These are phyloP conservation scores for Aspergillus taichungensis DNA, from an alignment of 495 filamentous ascomycete genomes.

Conservation along the genomic window DNA sequence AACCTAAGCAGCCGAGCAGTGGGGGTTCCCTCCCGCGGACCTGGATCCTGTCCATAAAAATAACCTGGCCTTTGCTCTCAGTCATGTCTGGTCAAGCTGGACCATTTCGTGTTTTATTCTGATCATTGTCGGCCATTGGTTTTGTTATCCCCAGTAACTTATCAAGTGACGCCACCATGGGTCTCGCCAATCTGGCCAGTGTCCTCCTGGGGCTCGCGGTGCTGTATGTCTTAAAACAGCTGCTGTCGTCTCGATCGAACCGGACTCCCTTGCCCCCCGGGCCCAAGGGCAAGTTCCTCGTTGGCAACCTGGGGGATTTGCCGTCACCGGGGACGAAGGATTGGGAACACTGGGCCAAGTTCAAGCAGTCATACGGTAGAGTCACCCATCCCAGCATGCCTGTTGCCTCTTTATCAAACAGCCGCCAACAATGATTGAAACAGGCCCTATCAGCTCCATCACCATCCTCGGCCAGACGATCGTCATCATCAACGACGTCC, in stretches of 20 bases:
- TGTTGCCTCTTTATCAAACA: not conserved
- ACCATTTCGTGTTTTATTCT: no score
- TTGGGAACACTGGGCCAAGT: constrained; percentile 36
- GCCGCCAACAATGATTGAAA: not conserved
- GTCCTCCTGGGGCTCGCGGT: not conserved
- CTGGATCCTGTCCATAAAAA: no score
- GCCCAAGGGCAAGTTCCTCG: constrained; percentile 29
- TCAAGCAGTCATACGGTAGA: constrained; percentile 37
- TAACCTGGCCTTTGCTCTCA: no score
- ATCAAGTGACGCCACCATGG: not conserved
- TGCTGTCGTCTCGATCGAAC: not conserved
- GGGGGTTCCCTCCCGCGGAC: no score
- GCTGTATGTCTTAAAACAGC: not conserved
- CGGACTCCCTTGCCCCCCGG: constrained; percentile 31
- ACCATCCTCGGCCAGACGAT: constrained; percentile 39
- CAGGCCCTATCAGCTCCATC: constrained; percentile 45
- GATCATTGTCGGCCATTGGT: no score
- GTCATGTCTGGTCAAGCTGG: no score
- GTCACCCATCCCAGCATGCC: not conserved
- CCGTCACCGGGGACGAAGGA: constrained; percentile 30
- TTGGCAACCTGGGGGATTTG: constrained; percentile 40
- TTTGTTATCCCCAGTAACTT: not conserved
- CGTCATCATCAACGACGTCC: constrained; percentile 38
- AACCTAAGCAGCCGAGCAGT: no score
- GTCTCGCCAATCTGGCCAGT: not conserved